Percentiles rank a stretch among this genome's conserved stretches.
Conservation (phyloP, 78 protist genomes). For the Polysphondylium violaceum region DNA sequence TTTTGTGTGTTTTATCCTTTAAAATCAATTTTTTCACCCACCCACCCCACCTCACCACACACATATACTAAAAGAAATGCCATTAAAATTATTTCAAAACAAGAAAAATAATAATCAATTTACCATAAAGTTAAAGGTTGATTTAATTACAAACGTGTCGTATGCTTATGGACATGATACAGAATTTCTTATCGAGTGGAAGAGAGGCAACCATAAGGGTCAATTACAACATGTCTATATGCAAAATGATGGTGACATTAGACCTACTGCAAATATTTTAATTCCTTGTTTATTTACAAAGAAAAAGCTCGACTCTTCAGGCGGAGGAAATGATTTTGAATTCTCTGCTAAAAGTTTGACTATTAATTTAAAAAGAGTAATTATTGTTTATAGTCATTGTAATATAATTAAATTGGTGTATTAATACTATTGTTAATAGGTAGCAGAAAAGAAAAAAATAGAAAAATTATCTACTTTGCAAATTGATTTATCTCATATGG, state of each 20-base stretch:
- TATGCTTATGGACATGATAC: conserved; percentile 3
- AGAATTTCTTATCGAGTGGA: conserved; percentile 57
- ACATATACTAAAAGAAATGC: conserved; percentile 20
- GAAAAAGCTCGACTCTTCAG: conserved; percentile 1
- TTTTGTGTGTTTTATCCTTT: too few species aligned
- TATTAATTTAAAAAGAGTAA: conserved; percentile 58
- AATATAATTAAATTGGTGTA: background rate
- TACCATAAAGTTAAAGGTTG: conserved; percentile 49
- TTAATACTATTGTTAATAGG: conserved; percentile 1
- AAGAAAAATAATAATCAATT: conserved; percentile 8
- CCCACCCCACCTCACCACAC: too few species aligned
- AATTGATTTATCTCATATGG: conserved; percentile 65
- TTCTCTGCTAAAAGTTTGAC: conserved; percentile 39
- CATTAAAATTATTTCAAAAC: conserved; percentile 28
- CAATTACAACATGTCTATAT: conserved; percentile 8
- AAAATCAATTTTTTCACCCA: too few species aligned
- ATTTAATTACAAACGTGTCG: conserved; percentile 32
- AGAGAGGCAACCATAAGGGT: conserved; percentile 36
- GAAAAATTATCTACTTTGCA: conserved; percentile 30
- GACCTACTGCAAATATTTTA: conserved; percentile 5
- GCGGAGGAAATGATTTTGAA: conserved; percentile 7
- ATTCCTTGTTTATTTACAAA: conserved; percentile 63
- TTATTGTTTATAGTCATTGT: background rate
- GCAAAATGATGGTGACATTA: conserved; percentile 36
- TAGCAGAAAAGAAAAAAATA: conserved; percentile 17